Evolutionary conservation across 2,329 filamentous ascomycete species (phyloP), one percentile per base, ranked within the genome.

Genomic region (Trichoderma aggressivum): DNA sequence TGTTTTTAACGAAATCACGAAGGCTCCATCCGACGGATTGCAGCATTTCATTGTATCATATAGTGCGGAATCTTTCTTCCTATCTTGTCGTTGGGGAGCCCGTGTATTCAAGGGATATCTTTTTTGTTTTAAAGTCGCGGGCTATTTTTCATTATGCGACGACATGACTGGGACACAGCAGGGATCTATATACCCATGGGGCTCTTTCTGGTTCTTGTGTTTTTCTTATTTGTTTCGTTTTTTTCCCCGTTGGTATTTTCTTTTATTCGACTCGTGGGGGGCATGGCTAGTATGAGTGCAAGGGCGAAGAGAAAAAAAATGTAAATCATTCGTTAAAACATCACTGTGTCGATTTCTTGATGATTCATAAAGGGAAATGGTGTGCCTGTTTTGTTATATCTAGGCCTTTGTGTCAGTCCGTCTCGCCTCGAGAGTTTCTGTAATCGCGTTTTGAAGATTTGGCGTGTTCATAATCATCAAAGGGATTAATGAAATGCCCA

Each of bases 101-200:
- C 55, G 36, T 53, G 58, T 50, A 43, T 67, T 67, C 30, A 18
- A 60, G 43, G 62, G 70, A 53, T 53, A 8, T 68, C 67, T 47
- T 65, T 64, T 60, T 47, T 7, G 36, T 62, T 70, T 62, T 43
- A 36, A 32, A 26, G 50, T 67, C 64, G 64, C 55, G 53, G 64
- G 64, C 64, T 67, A 58, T 60, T 55, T 55, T 59, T 60, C 28
- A 55, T 64, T 64, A 55, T 59, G 62, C 59, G 36, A 64, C 61
- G 69, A 60, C 62, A 61, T 56, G 65, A 64, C 60, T 72, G 65
- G 70, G 70, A 70, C 65, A 67, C 34, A 59, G 65, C 60, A 59
- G 59, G 65, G 70, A 58, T 56, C 50, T 72, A 53, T 72, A 72
- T 72, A 72, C 70, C 70, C 70, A 62, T n/a, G 59, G 70, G 53